Percentiles rank a stretch among this genome's conserved stretches.
These are phyloP conservation scores for Ettlia oleoabundans DNA, from an alignment of 139 green algal species.

Conservation along the genomic window DNA sequence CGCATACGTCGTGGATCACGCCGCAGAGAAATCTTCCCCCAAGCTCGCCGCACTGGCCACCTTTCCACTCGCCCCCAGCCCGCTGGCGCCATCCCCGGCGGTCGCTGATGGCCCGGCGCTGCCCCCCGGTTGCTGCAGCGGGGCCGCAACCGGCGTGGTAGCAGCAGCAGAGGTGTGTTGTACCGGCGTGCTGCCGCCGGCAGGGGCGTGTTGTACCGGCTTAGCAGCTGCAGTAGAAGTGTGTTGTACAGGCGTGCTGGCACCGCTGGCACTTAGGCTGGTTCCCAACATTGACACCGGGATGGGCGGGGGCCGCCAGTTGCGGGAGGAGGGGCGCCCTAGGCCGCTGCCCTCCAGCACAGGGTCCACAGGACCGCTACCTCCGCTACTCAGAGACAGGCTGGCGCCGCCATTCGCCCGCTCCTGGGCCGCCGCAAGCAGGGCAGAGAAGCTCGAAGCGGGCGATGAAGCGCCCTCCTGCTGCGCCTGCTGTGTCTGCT, in stretches of 20 bases:
- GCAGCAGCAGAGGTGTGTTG: background rate
- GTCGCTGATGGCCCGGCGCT: no score
- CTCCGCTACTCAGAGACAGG: background rate
- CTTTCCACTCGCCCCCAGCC: background rate
- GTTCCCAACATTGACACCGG: slow-evolving; percentile 22
- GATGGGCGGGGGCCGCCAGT: slow-evolving; percentile 44
- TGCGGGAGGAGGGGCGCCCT: slow-evolving; percentile 31
- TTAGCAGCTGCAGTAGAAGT: background rate
- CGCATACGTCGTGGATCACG: background rate
- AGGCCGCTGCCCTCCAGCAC: slow-evolving; percentile 32
- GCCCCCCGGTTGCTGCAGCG: background rate
- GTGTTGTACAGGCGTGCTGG: background rate
- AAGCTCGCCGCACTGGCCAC: background rate
- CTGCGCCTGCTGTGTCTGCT: background rate
- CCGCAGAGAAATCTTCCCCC: slow-evolving; percentile 11
- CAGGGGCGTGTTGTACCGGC: background rate
- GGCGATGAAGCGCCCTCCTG: background rate
- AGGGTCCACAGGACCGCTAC: background rate
- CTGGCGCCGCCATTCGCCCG: background rate
- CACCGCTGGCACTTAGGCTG: background rate
- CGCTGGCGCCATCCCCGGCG: background rate
- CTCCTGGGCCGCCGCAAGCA: slow-evolving; percentile 24
- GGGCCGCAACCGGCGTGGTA: background rate
- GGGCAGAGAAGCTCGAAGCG: background rate
- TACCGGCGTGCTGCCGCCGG: background rate